Evolutionary conservation across 1,284 basidiomycete genomes (phyloP), one percentile per base, ranked within the genome.

Genomic region (Grifola frondosa): DNA sequence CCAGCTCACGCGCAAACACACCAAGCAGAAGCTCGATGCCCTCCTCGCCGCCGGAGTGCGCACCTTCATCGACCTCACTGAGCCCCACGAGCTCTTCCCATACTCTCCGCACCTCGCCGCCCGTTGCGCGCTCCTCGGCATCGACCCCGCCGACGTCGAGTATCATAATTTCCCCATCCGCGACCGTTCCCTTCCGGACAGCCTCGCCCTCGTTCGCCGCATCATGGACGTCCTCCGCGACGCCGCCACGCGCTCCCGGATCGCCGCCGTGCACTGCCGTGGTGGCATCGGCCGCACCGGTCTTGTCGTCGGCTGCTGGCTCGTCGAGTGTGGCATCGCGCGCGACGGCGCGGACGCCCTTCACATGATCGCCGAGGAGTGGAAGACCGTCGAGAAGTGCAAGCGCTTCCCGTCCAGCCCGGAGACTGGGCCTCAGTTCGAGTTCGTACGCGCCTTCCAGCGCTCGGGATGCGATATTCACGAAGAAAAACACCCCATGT

Each of bases 11-110:
- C 62, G 40, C 52, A 62, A 72, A 16, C 67, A 71, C 31, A 61
- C 61, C 48, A 69, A 68, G 48, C 74, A 77, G 49, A 87, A 88
- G 58, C 74, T 88, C 49, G 82, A 86, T 63, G 76, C 77, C 0
- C 73, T 88, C 41, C 75, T 88, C 21, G 66, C 67, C 10, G 78
- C 83, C 0, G 85, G 85, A 42, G 80, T 87, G 5, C 80, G 82
- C 46, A 86, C 84, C 11, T 88, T 88, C 64, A 80, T 88, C 60
- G 85, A 88, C 67, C 77, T 88, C 54, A 88, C 86, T 15, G 86
- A 88, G 55, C 68, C 67, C 12, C 81, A 81, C 41, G 86, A 88
- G 63, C 76, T 88, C 37, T 69, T 73, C 25, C 77, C 84, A 0
- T 88, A 88, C 62, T 68, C 67, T 12, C 68, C 73, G 19, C 71